Percentiles rank a stretch among this genome's conserved stretches.
phyloP scores from a whole-genome alignment of 2,329 filamentous ascomycete species.

The Fusarium nelsonii region DNA sequence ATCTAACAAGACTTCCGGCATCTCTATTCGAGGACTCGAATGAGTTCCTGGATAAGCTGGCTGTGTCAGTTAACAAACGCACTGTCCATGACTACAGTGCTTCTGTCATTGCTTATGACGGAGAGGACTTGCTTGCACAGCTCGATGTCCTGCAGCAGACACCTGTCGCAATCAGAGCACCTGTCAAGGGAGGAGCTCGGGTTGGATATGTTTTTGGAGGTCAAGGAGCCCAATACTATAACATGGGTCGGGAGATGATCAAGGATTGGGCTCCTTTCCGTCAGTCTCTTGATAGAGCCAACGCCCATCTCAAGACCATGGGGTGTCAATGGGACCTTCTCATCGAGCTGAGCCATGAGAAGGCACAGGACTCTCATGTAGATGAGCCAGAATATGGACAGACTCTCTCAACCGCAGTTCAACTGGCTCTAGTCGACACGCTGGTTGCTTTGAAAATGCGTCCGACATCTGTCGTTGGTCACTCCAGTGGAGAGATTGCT shows the following conservation, averaged over 20 bases:
- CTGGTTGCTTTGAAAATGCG: not conserved
- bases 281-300: constrained; percentile 11
- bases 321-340: constrained; percentile 23
- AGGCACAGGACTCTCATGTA: constrained; percentile 34
- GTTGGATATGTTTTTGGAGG: constrained; percentile 52
- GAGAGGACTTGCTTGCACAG: constrained; percentile 25
- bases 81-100: constrained; percentile 26
- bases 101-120: constrained; percentile 30
- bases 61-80: not conserved
- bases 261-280: constrained; percentile 1
- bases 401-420: constrained; percentile 57
- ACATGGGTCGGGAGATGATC: constrained; percentile 52
- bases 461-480: constrained; percentile 52
- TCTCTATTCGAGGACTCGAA: not conserved
- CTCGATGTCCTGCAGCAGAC: not conserved
- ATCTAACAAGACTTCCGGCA: not conserved
- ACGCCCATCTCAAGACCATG: not conserved
- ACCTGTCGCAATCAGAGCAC: constrained; percentile 14
- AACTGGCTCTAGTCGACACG: constrained; percentile 36
- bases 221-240: constrained; percentile 54
- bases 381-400: constrained; percentile 49
- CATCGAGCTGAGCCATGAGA: not conserved
- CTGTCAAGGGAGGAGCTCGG: constrained; percentile 18
- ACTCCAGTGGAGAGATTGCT: constrained; percentile 56
- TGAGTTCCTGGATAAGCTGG: not conserved